These are phyloP conservation scores for Candida insectalens DNA, from an alignment of 805 yeast species.

Conservation along the genomic window DNA sequence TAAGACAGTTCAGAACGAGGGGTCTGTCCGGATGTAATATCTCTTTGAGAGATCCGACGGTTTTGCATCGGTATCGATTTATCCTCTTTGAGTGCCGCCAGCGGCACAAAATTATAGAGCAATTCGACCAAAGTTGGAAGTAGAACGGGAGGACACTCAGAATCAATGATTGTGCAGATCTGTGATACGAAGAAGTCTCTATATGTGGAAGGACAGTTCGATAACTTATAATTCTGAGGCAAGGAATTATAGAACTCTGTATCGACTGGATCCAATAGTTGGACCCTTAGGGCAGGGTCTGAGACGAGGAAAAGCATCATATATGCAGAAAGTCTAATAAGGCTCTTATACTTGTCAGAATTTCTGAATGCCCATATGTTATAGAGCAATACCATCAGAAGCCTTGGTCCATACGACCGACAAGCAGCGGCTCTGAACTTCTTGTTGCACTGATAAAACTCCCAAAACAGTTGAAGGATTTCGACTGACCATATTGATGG, in stretches of 20 bases:
- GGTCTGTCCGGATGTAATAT: slow-evolving; percentile 2
- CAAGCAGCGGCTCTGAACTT: slow-evolving; percentile 37
- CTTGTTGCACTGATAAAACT: slow-evolving; percentile 63
- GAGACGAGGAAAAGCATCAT: slow-evolving; percentile 39
- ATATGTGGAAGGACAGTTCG: slow-evolving; percentile 35
- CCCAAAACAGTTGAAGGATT: slow-evolving; percentile 62
- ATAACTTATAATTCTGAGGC: slow-evolving; percentile 40
- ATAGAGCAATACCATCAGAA: slow-evolving; percentile 44
- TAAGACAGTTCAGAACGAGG: slow-evolving; percentile 36
- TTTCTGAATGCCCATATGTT: slow-evolving; percentile 43
- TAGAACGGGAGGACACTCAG: slow-evolving; percentile 21
- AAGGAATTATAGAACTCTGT: slow-evolving; percentile 32
- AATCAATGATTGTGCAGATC: slow-evolving; percentile 31
- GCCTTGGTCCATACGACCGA: slow-evolving; percentile 36
- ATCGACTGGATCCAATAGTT: slow-evolving; percentile 36
- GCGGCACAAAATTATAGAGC: slow-evolving; percentile 50
- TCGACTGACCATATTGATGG: slow-evolving; percentile 43
- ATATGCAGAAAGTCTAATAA: slow-evolving; percentile 42
- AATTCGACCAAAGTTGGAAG: slow-evolving; percentile 47
- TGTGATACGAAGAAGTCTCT: slow-evolving; percentile 57
- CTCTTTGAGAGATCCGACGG: slow-evolving; percentile 10
- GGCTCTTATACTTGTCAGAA: slow-evolving; percentile 27
- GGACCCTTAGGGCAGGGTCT: slow-evolving; percentile 26
- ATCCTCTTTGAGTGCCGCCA: slow-evolving; percentile 7
- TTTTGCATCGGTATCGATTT: slow-evolving; percentile 8